Conservation (phyloP, 2,329 filamentous ascomycete species). For the Dryadomyces quercivorus region DNA sequence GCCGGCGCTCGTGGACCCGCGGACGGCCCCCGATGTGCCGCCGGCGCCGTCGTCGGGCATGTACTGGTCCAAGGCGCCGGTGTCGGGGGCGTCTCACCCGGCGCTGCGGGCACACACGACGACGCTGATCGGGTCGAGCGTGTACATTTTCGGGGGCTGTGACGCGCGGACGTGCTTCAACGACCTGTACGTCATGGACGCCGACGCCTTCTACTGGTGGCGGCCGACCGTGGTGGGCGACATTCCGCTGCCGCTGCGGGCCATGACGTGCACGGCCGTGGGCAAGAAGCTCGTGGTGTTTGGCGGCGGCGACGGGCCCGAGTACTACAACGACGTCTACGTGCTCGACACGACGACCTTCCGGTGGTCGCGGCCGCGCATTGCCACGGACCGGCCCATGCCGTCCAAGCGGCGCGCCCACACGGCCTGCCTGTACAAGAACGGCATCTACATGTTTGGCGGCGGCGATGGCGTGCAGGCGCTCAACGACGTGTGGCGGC, state of each 20-base stretch:
- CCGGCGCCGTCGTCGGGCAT: conserved; percentile 56
- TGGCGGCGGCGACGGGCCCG: conserved; percentile 56
- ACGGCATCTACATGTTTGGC: conserved; percentile 60
- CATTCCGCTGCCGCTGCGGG: conserved; percentile 50
- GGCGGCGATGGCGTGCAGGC: conserved; percentile 59
- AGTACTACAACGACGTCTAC: conserved; percentile 62
- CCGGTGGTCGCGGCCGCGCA: conserved; percentile 50
- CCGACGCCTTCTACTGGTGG: conserved; percentile 59
- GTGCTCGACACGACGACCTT: conserved; percentile 60
- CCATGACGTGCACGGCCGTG: conserved; percentile 61
- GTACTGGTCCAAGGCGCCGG: conserved; percentile 57
- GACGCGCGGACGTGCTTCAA: conserved; percentile 57
- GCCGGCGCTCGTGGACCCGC: conserved; percentile 44
- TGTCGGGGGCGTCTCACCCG: conserved; percentile 50
- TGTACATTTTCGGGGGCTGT: conserved; percentile 59
- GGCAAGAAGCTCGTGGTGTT: conserved; percentile 58
- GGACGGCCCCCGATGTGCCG: conserved; percentile 45
- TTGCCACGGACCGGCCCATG: conserved; percentile 38
- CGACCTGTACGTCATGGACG: conserved; percentile 56
- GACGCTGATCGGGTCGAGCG: conserved; percentile 52
- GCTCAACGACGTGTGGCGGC: conserved; percentile 60
- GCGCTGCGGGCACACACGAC: conserved; percentile 55
- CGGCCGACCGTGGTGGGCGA: conserved; percentile 52
- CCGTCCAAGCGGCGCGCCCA: conserved; percentile 54
- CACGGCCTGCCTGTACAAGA: conserved; percentile 60